Conservation (phyloP, 2,329 filamentous ascomycete genomes). For the Neobulgaria alba region DNA sequence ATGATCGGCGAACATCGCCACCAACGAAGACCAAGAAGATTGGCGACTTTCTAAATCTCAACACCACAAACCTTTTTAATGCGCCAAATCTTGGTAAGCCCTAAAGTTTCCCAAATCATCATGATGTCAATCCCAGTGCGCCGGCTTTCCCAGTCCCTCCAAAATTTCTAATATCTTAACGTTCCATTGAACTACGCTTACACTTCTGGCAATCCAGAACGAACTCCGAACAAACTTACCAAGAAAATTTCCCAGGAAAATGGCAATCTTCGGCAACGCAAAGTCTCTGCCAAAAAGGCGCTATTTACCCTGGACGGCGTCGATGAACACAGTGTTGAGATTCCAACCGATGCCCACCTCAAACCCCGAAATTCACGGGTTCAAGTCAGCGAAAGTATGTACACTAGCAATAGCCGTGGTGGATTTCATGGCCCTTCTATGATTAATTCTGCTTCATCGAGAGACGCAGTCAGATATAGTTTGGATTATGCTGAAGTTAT, state of each 20-base stretch:
- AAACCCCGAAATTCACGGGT: conserved; percentile 2
- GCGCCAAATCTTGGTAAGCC: background rate
- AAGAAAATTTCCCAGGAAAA: background rate
- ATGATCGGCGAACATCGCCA: conserved; percentile 10
- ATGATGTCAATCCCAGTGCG: too few relatives aligned
- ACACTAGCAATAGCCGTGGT: conserved; percentile 20
- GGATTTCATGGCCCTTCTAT: conserved; percentile 21
- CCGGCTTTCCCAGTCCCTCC: too few relatives aligned
- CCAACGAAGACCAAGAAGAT: conserved; percentile 16
- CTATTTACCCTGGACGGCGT: conserved; percentile 16
- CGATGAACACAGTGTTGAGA: background rate
- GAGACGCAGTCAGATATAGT: too few relatives aligned
- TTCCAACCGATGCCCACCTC: background rate
- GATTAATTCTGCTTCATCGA: too few relatives aligned
- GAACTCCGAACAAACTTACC: background rate
- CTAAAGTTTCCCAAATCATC: conserved; percentile 2
- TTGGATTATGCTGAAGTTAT: too few relatives aligned
- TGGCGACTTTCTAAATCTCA: conserved; percentile 8
- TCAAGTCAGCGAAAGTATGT: conserved; percentile 13
- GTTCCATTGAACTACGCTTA: too few relatives aligned
- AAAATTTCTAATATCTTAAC: too few relatives aligned
- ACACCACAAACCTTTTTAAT: background rate
- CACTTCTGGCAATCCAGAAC: too few relatives aligned
- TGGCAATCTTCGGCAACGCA: conserved; percentile 17
- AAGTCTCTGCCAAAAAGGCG: conserved; percentile 10